Evolutionary conservation across 1,284 basidiomycete genomes (phyloP), one percentile per base, ranked within the genome.

Genomic region (Golubevia sp.): DNA sequence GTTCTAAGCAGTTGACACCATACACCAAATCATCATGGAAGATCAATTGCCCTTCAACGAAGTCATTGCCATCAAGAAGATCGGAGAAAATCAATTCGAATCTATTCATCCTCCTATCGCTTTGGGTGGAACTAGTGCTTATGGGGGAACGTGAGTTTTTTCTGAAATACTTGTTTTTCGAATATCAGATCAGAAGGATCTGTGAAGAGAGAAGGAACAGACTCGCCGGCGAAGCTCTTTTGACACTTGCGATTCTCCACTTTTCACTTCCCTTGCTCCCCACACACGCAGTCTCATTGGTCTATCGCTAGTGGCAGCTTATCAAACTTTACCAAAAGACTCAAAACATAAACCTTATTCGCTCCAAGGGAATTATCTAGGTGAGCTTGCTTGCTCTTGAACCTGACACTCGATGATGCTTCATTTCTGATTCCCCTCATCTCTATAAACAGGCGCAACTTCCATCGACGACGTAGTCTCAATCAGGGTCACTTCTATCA

Each of bases 331-430:
- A 49, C 30, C 58, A 11, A 2, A 44, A 15, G 62, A 73, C 21
- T 25, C 51, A 3, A 62, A 55, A 55, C 26, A 44, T 18, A 44
- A 44, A 44, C 38, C 38, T 8, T 44, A 44, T 18, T 44, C 38
- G 11, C 18, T 44, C 11, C 38, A 44, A 44, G 38, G 38, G 18
- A 8, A 44, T 18, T 44, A 44, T 18, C 38, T 44, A 44, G 38
- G 50, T 15, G 56, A 58, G 38, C 38, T 44, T 44, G 13, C 18
- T 44, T 26, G 18, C 38, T 44, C 18, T 18, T 44, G 38, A 18
- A 70, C 74, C 49, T 75, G 38, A 44, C 18, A 75, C 53, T 77
- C 76, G n/a, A 8, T 75, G 1, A 50, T 66, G 1, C 75, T 73
- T 48, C 68, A 65, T 56, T 79, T 71, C 27, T 67, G 77, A 4